These are phyloP conservation scores for Tetrapisispora nanseiensis DNA, from an alignment of 805 yeast genomes.

Conservation along the genomic window DNA sequence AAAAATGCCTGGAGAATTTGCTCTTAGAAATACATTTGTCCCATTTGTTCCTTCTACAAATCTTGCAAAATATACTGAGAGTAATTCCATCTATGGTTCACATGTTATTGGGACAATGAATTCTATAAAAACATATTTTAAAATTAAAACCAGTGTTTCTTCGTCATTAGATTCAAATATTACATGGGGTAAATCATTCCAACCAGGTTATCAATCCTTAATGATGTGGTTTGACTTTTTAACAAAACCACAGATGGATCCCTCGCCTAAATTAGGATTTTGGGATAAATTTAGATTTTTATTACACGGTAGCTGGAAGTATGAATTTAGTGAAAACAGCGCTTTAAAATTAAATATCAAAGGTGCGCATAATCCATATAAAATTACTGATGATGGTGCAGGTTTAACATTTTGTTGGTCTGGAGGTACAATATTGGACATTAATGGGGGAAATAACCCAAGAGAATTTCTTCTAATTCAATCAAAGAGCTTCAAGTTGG, in stretches of 20 bases:
- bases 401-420: conserved; percentile 62
- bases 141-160: conserved; percentile 37
- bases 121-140: conserved; percentile 47
- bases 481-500: conserved; percentile 48
- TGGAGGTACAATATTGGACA: conserved; percentile 38
- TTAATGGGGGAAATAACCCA: conserved; percentile 43
- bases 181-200: conserved; percentile 57
- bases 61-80: conserved; percentile 23
- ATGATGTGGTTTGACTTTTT: conserved; percentile 58
- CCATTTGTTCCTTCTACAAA: conserved; percentile 47
- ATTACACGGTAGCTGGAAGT: conserved; percentile 43
- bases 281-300: conserved; percentile 59
- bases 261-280: conserved; percentile 53
- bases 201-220: conserved; percentile 49
- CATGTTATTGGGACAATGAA: conserved; percentile 54
- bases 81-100: conserved; percentile 47
- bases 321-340: conserved; percentile 35
- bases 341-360: conserved; percentile 57
- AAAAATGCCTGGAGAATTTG: conserved; percentile 36
- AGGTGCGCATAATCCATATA: conserved; percentile 50
- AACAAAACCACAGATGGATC: conserved; percentile 62
- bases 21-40: conserved; percentile 42
- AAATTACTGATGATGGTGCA: conserved; percentile 44
- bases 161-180: conserved; percentile 42
- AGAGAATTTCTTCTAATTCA: conserved; percentile 43